These are phyloP conservation scores for Fusarium bactridioides DNA, from an alignment of 2,329 filamentous ascomycete species.

Conservation along the genomic window DNA sequence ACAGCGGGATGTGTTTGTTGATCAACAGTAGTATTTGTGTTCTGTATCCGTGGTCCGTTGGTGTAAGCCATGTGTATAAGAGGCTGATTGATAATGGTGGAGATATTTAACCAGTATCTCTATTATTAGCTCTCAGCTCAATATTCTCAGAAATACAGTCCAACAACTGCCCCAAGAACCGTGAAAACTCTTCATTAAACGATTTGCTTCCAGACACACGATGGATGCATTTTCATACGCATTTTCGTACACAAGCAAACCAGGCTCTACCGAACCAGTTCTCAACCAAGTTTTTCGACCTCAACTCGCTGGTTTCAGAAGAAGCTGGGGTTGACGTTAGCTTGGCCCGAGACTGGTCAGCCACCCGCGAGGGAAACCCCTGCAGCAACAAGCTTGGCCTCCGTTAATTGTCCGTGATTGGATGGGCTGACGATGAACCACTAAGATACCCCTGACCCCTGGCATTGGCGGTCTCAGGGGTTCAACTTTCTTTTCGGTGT, in stretches of 20 bases:
- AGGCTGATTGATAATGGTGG: constrained; percentile 6
- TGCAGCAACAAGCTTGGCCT: constrained; percentile 17
- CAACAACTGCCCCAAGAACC: not conserved
- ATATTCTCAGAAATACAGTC: not conserved
- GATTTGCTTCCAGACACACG: not conserved
- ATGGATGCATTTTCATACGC: not conserved
- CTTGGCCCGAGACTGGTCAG: constrained; percentile 25
- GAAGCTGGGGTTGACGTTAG: constrained; percentile 33
- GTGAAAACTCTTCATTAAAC: not conserved
- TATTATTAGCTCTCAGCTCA: constrained; percentile 3
- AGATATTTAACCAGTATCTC: not conserved
- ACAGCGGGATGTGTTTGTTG: not conserved
- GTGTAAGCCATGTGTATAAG: not conserved
- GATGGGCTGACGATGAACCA: not conserved
- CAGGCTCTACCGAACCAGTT: not conserved
- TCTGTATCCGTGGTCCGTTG: not conserved
- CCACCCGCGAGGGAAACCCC: constrained; percentile 20
- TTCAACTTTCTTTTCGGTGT: constrained; percentile 11
- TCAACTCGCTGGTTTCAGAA: constrained; percentile 35
- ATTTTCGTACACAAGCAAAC: not conserved
- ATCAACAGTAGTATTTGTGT: constrained; percentile 12
- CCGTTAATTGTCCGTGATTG: constrained; percentile 3
- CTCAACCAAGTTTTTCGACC: constrained; percentile 14
- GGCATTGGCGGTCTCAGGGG: constrained; percentile 32
- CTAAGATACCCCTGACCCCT: constrained; percentile 9